Percentiles rank a stretch among this genome's conserved stretches.
phyloP scores from a whole-genome alignment of 139 green algal species.

The Penium margaritaceum region DNA sequence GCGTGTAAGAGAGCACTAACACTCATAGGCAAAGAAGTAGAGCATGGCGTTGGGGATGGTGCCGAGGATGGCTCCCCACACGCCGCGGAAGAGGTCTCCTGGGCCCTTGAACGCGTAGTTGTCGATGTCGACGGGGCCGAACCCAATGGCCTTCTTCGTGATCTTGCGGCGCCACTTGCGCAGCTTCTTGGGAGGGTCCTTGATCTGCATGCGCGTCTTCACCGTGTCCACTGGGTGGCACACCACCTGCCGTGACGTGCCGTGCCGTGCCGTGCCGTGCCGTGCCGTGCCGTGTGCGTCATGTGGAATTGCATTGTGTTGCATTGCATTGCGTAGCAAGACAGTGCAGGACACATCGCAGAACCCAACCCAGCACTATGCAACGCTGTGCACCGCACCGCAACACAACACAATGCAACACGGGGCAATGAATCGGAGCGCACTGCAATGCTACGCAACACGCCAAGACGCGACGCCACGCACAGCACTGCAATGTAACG shows the following conservation, averaged over 20 bases:
- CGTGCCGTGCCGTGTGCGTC: too few relatives aligned
- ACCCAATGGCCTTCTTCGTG: constrained; percentile 41
- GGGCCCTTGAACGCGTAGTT: constrained; percentile 50
- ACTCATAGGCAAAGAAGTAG: constrained; percentile 64
- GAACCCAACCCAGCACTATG: neutral
- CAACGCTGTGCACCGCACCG: neutral
- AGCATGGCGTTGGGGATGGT: constrained; percentile 57
- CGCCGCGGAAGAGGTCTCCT: constrained; percentile 58
- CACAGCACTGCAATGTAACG: too few relatives aligned
- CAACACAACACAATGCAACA: too few relatives aligned
- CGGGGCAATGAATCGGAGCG: too few relatives aligned
- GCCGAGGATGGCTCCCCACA: constrained; percentile 51
- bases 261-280: too few relatives aligned
- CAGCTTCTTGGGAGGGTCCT: constrained; percentile 47
- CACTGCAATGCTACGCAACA: too few relatives aligned
- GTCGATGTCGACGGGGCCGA: constrained; percentile 38
- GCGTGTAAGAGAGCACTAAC: constrained; percentile 14
- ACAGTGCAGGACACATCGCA: constrained; percentile 7
- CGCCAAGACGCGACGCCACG: too few relatives aligned
- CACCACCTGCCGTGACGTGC: too few relatives aligned
- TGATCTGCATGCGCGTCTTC: constrained; percentile 61
- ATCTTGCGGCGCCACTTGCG: constrained; percentile 49
- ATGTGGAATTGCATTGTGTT: too few relatives aligned
- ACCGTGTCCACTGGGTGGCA: constrained; percentile 61
- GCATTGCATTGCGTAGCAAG: too few relatives aligned